Conservation (phyloP, 2,329 filamentous ascomycete genomes). For the Fusarium sp. region DNA sequence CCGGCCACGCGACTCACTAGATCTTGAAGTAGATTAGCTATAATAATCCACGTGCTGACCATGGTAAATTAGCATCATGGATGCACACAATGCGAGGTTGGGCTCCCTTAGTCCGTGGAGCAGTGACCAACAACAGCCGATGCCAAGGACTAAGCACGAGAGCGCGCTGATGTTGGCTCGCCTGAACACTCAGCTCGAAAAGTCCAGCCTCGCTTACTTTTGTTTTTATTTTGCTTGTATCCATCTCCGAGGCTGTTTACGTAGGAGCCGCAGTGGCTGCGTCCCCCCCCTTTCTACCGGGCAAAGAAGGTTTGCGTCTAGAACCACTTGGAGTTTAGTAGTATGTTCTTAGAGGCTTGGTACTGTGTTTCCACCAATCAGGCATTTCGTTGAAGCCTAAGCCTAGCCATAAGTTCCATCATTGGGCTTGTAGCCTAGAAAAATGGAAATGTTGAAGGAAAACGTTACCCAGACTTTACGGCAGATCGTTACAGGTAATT, state of each 20-base stretch:
- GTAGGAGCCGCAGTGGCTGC: background rate
- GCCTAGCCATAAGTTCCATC: background rate
- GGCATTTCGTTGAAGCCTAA: background rate
- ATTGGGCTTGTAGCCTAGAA: background rate
- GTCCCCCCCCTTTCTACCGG: background rate
- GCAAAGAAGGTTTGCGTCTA: constrained; percentile 31
- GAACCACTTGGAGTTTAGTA: constrained; percentile 9
- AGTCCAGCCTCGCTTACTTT: constrained; percentile 13
- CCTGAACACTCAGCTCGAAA: constrained; percentile 26
- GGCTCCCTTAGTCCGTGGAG: constrained; percentile 19
- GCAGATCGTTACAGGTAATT: background rate
- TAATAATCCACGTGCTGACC: constrained; percentile 20
- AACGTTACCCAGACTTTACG: constrained; percentile 6
- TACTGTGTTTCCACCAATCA: constrained; percentile 5
- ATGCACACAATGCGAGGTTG: background rate
- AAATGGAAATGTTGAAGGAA: constrained; percentile 1
- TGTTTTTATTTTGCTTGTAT: background rate
- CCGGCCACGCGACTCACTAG: constrained; percentile 32
- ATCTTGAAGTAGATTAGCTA: constrained; percentile 35
- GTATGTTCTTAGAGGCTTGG: background rate
- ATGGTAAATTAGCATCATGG: constrained; percentile 14
- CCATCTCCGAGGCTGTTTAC: background rate
- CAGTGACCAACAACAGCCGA: background rate
- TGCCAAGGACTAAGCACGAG: background rate
- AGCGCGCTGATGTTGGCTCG: background rate